Conservation (phyloP, 257 asterid species). For the Paraleonurus japonicus region DNA sequence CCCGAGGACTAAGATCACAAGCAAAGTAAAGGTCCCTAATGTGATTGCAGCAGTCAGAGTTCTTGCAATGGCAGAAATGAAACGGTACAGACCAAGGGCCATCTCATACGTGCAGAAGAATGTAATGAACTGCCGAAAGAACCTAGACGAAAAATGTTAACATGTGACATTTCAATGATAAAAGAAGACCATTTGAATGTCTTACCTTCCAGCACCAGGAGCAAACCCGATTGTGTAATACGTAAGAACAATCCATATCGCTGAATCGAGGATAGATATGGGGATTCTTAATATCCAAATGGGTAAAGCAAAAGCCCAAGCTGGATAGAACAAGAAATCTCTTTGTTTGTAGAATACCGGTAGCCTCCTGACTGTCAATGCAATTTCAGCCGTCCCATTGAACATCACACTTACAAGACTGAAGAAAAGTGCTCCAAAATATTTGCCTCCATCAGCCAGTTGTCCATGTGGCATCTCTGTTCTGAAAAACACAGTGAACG, state of each 20-base stretch:
- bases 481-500: constrained; percentile 42
- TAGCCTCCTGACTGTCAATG: constrained; percentile 38
- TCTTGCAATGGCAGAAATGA: constrained; percentile 49
- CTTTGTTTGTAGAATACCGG: constrained; percentile 56
- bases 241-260: constrained; percentile 43
- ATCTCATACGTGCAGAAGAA: constrained; percentile 41
- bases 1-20: constrained; percentile 45
- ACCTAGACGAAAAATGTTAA: constrained; percentile 34
- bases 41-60: constrained; percentile 43
- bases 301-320: constrained; percentile 56
- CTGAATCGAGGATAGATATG: constrained; percentile 32
- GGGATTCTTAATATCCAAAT: constrained; percentile 46
- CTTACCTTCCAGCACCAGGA: constrained; percentile 43
- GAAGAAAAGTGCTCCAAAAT: constrained; percentile 45
- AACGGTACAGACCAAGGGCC: constrained; percentile 49
- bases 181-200: neutral
- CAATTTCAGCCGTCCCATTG: constrained; percentile 48
- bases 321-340: constrained; percentile 46
- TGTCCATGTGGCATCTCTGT: constrained; percentile 42
- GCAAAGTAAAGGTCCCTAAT: constrained; percentile 44
- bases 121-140: constrained; percentile 46
- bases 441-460: constrained; percentile 37
- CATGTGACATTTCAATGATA: neutral
- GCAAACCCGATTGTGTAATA: constrained; percentile 53
- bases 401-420: constrained; percentile 38